These are phyloP conservation scores for Prunus mira DNA, from an alignment of 306 rosid species.

Conservation along the genomic window DNA sequence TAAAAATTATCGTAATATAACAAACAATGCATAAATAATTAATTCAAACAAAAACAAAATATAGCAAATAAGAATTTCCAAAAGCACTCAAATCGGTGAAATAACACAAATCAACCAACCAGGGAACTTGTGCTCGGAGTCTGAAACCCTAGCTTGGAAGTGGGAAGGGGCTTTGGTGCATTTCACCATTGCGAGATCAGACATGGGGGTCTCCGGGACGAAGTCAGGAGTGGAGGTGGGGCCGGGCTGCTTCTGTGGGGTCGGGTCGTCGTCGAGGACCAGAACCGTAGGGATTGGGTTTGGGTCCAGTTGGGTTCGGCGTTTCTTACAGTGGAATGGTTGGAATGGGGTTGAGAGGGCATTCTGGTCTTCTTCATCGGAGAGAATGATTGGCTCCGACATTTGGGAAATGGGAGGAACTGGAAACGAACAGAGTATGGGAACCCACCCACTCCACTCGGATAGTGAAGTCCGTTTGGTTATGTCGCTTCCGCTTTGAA, in stretches of 20 bases:
- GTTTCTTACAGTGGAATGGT: conserved; percentile 51
- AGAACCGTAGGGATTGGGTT: conserved; percentile 38
- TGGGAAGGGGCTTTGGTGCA: conserved; percentile 38
- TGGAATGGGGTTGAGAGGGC: conserved; percentile 39
- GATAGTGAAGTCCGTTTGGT: background rate
- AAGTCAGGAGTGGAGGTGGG: conserved; percentile 34
- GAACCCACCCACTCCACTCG: background rate
- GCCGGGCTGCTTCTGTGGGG: conserved; percentile 48
- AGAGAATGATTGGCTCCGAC: conserved; percentile 66
- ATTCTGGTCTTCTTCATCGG: conserved; percentile 70
- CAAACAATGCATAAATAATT: background rate
- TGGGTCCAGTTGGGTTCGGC: conserved; percentile 42
- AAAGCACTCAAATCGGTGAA: background rate
- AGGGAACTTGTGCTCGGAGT: conserved; percentile 24
- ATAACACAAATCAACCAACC: conserved; percentile 31
- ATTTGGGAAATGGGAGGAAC: background rate
- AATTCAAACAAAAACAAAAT: background rate
- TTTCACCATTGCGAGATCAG: conserved; percentile 59
- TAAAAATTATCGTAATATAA: background rate
- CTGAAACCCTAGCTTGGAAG: conserved; percentile 36
- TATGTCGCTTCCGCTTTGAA: background rate
- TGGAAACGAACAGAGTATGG: background rate
- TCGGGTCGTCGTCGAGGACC: conserved; percentile 75
- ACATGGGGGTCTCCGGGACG: conserved; percentile 75
- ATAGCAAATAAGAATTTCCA: background rate